These are phyloP conservation scores for Hortaea sp. DNA, from an alignment of 2,329 filamentous ascomycete species.

Conservation along the genomic window DNA sequence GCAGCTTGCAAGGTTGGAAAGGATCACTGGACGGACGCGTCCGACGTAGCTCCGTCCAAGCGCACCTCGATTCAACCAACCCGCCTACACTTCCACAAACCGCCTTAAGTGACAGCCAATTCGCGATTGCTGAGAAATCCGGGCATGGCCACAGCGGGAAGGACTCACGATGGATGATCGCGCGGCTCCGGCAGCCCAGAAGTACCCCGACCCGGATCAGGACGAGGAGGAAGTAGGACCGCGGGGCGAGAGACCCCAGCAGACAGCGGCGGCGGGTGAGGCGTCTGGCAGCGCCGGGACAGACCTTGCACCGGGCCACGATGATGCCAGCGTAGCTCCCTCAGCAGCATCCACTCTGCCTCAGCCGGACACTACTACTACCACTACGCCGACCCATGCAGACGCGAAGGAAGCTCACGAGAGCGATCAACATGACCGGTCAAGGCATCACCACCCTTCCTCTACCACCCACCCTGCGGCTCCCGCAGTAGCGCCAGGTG, in stretches of 20 bases:
- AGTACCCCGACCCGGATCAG: no score
- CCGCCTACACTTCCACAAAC: no score
- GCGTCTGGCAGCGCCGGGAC: neutral
- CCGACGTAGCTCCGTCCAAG: no score
- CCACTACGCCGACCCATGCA: no score
- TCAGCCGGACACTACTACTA: neutral
- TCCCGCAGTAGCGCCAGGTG: neutral
- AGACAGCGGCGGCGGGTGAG: slow-evolving; percentile 1
- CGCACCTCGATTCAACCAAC: no score
- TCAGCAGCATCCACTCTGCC: neutral
- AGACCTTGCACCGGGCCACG: neutral
- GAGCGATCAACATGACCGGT: neutral
- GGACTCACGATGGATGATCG: no score
- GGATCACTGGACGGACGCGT: no score
- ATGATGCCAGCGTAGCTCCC: neutral
- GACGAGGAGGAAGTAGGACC: neutral
- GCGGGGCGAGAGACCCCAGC: neutral
- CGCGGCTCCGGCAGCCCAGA: no score
- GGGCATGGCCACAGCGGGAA: no score
- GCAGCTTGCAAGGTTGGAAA: no score
- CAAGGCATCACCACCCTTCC: neutral
- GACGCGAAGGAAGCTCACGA: neutral
- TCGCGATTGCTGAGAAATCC: no score
- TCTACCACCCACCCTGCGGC: neutral
- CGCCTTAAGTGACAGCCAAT: no score